Percentiles rank a stretch among this genome's conserved stretches.
These are phyloP conservation scores for Asterochloris erici DNA, from an alignment of 139 green algal species.

Conservation along the genomic window DNA sequence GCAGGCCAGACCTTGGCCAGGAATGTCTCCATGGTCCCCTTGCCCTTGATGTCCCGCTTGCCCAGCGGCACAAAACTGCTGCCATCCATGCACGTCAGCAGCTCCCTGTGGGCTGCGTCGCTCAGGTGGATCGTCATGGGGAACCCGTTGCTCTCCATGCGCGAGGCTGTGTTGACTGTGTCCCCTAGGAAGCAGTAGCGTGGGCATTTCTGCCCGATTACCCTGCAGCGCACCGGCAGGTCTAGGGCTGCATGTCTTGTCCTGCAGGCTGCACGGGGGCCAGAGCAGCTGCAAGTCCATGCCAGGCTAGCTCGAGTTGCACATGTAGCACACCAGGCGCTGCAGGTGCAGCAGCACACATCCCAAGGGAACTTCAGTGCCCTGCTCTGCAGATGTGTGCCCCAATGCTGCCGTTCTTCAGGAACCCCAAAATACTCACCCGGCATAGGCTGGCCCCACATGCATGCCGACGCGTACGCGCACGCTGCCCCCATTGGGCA, in stretches of 20 bases:
- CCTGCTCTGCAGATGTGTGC: too few species aligned
- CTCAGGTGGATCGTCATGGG: slow-evolving; percentile 45
- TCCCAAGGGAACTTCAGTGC: too few species aligned
- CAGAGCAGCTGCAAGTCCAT: too few species aligned
- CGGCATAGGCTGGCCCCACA: slow-evolving; percentile 41
- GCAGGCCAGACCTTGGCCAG: slow-evolving; percentile 22
- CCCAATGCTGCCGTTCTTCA: too few species aligned
- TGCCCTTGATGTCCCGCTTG: slow-evolving; percentile 44
- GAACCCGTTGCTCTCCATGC: slow-evolving; percentile 44
- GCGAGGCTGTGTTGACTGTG: slow-evolving; percentile 46
- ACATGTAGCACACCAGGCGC: too few species aligned
- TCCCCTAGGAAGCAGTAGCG: slow-evolving; percentile 50
- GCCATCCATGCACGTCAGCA: neutral
- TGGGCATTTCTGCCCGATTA: slow-evolving; percentile 52
- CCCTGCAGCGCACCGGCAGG: neutral
- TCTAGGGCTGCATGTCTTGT: too few species aligned
- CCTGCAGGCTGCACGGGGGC: too few species aligned
- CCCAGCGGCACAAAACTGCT: slow-evolving; percentile 24
- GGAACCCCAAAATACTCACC: neutral
- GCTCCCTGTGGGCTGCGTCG: slow-evolving; percentile 18
- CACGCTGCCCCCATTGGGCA: too few species aligned
- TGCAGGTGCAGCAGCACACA: too few species aligned
- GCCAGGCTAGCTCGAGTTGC: too few species aligned
- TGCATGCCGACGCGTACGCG: slow-evolving; percentile 22
- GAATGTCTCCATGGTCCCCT: slow-evolving; percentile 40